These are phyloP conservation scores for Tolypocladium inflatum DNA, from an alignment of 2,329 filamentous ascomycete species.

Conservation along the genomic window DNA sequence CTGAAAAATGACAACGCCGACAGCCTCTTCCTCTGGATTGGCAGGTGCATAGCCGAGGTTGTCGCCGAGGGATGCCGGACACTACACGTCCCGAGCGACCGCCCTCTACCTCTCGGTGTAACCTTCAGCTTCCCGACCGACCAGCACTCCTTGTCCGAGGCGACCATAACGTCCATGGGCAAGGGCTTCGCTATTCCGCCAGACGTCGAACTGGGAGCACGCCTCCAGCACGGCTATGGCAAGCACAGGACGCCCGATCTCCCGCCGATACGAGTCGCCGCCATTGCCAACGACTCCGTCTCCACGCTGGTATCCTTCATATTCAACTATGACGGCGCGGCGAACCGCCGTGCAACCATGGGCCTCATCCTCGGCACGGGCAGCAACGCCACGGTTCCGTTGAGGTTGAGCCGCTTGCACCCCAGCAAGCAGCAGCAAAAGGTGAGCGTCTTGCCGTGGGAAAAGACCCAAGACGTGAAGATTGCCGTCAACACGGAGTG, in stretches of 20 bases:
- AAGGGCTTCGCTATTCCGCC: conserved; percentile 59
- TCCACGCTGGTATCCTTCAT: conserved; percentile 71
- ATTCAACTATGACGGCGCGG: conserved; percentile 54
- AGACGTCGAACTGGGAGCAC: conserved; percentile 49
- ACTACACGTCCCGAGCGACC: conserved; percentile 29
- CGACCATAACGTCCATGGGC: conserved; percentile 58
- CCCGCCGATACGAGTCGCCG: conserved; percentile 60
- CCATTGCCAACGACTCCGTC: conserved; percentile 75
- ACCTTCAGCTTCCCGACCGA: conserved; percentile 65
- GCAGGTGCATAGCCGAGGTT: conserved; percentile 64
- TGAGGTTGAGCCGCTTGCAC: conserved; percentile 54
- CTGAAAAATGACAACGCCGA: conserved; percentile 67
- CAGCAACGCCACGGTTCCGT: conserved; percentile 69
- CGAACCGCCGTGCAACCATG: conserved; percentile 61
- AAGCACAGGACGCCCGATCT: conserved; percentile 36
- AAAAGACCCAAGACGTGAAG: conserved; percentile 41
- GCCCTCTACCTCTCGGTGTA: conserved; percentile 53
- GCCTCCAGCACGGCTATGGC: conserved; percentile 50
- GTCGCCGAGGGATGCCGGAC: conserved; percentile 46
- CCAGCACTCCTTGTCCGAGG: conserved; percentile 52
- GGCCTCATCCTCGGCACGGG: conserved; percentile 75
- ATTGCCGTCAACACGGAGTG: conserved; percentile 78
- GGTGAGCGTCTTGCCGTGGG: conserved; percentile 37
- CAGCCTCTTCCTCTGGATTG: conserved; percentile 74
- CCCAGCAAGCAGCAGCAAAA: conserved; percentile 48